Evolutionary conservation across 2,329 filamentous ascomycete species (phyloP).

Genomic region (Aspergillus thermomutatus): DNA sequence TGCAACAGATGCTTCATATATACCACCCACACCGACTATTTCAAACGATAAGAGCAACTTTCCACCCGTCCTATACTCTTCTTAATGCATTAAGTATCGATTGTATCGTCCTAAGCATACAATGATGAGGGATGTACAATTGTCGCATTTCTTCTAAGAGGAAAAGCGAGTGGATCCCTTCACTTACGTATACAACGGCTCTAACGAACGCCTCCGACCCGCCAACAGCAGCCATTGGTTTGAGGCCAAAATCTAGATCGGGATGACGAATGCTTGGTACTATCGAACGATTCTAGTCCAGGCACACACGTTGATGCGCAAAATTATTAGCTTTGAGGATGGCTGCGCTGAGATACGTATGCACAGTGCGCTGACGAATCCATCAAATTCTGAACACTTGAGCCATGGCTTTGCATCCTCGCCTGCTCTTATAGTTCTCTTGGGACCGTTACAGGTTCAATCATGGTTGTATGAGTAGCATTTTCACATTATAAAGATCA

Average conservation of each 20-base stretch:
- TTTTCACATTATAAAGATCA: neutral
- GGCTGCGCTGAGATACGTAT: neutral
- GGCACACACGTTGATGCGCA: neutral
- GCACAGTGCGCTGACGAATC: neutral
- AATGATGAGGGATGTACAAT: neutral
- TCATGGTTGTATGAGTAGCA: neutral
- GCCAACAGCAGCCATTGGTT: neutral
- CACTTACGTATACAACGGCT: neutral
- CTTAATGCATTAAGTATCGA: no score
- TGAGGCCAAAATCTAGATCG: neutral
- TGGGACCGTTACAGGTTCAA: no score
- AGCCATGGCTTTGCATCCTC: neutral
- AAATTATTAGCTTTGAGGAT: neutral
- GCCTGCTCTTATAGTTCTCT: neutral
- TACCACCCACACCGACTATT: neutral
- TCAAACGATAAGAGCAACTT: neutral
- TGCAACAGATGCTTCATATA: no score
- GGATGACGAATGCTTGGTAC: neutral
- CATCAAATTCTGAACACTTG: neutral
- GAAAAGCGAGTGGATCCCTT: neutral
- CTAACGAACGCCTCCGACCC: neutral
- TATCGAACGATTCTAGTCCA: neutral
- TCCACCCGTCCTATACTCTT: neutral
- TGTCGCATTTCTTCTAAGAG: neutral
- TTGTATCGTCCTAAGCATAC: neutral